Conservation (phyloP, 2,329 filamentous ascomycete species). For the Phoma herbarum region DNA sequence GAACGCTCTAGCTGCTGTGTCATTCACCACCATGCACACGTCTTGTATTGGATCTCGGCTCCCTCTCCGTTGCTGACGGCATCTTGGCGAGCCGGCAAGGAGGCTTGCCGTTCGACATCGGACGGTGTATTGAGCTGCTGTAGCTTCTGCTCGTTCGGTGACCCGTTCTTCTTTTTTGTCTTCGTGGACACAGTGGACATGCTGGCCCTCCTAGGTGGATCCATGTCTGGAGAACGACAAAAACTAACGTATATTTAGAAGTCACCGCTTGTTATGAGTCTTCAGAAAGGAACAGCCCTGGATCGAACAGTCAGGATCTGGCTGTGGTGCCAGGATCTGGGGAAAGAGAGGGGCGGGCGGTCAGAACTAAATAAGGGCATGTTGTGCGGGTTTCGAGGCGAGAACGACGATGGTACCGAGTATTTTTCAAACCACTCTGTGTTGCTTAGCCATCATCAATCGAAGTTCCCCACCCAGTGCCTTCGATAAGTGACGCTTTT, state of each 20-base stretch:
- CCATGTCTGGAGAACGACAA: neutral
- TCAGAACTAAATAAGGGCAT: neutral
- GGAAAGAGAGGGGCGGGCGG: neutral
- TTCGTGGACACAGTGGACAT: neutral
- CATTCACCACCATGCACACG: constrained; percentile 59
- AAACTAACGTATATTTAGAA: too few relatives aligned
- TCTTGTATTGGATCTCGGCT: constrained; percentile 60
- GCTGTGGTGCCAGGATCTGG: neutral
- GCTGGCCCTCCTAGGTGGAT: neutral
- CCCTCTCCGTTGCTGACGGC: constrained; percentile 43
- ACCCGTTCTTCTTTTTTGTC: neutral
- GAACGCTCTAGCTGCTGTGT: neutral
- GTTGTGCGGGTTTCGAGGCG: neutral
- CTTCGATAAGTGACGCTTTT: neutral
- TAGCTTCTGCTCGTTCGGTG: neutral
- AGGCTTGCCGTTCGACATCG: constrained; percentile 27
- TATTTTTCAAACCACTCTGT: neutral
- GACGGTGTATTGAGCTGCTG: constrained; percentile 1
- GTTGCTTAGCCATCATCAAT: neutral
- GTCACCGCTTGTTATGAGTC: too few relatives aligned
- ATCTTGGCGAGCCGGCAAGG: constrained; percentile 10
- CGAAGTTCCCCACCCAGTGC: neutral
- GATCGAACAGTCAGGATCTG: neutral
- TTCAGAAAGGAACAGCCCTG: neutral
- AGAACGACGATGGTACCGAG: constrained; percentile 7